These are phyloP conservation scores for Nigrospora oryzae DNA, from an alignment of 2,329 filamentous ascomycete species.

Conservation along the genomic window DNA sequence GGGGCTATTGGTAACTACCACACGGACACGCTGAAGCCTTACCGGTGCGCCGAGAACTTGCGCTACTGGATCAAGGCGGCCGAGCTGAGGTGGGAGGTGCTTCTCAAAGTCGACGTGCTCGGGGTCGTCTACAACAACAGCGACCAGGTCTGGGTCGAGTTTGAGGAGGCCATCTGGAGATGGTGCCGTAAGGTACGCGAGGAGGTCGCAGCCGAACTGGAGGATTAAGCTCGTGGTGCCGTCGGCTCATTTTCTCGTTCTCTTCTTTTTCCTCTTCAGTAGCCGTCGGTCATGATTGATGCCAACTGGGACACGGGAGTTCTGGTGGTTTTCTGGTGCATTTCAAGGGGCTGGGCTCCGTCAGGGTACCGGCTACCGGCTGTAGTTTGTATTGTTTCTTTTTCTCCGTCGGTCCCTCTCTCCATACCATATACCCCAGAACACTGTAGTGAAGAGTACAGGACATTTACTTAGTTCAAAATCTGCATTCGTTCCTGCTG, in stretches of 20 bases:
- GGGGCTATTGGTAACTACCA: constrained; percentile 85
- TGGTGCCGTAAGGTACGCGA: constrained; percentile 80
- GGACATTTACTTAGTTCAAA: too few relatives aligned
- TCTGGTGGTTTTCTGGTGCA: not conserved
- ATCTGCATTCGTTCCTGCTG: too few relatives aligned
- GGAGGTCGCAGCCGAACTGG: constrained; percentile 65
- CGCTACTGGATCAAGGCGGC: constrained; percentile 95
- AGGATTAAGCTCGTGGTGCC: not conserved
- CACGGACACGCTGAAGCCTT: constrained; percentile 89
- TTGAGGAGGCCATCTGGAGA: constrained; percentile 72
- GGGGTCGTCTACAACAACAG: constrained; percentile 72
- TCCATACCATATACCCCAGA: constrained; percentile 1
- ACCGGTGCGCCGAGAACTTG: constrained; percentile 87
- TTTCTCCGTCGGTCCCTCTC: too few relatives aligned
- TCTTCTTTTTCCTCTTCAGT: not conserved
- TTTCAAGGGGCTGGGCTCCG: not conserved
- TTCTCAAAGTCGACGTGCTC: constrained; percentile 76
- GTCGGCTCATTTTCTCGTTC: not conserved
- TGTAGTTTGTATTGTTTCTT: not conserved
- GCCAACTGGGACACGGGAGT: not conserved
- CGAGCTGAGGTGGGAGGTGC: constrained; percentile 85
- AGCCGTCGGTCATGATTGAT: not conserved
- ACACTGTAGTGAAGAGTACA: not conserved
- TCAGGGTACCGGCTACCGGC: not conserved
- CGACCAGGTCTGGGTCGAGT: constrained; percentile 64